These are phyloP conservation scores for Brachypodium distachyon DNA, from an alignment of 202 grass and related monocot species.

Conservation along the genomic window DNA sequence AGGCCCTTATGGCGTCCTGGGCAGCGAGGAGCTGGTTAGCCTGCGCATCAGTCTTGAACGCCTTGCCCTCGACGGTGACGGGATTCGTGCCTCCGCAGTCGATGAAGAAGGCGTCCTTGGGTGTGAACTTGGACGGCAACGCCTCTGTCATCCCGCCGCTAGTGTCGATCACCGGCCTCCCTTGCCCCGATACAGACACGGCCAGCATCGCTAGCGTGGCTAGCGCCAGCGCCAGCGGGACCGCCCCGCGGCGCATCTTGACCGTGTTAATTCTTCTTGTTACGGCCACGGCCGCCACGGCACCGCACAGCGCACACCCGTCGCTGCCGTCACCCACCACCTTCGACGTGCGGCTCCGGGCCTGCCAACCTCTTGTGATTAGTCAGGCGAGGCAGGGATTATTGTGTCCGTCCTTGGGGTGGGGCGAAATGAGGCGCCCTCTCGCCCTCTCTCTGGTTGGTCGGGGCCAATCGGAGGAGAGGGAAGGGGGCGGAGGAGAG, in stretches of 20 bases:
- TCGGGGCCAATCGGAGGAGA: conserved; percentile 7
- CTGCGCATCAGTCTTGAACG: conserved; percentile 73
- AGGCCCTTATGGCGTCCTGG: conserved; percentile 40
- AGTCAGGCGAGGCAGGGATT: background rate
- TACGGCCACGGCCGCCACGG: background rate
- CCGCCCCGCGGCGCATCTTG: conserved; percentile 17
- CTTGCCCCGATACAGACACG: background rate
- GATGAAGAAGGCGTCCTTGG: conserved; percentile 69
- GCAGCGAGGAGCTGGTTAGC: conserved; percentile 47
- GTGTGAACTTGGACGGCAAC: conserved; percentile 37
- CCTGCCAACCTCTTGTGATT: background rate
- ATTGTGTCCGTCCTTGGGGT: background rate
- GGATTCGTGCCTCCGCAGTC: conserved; percentile 51
- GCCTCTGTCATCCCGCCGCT: background rate
- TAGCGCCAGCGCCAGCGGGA: conserved; percentile 38
- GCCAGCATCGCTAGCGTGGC: conserved; percentile 27
- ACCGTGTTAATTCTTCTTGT: too few relatives aligned
- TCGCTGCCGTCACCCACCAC: background rate
- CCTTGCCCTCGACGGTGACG: conserved; percentile 34
- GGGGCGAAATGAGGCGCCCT: too few relatives aligned
- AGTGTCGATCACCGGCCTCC: background rate
- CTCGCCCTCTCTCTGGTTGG: conserved; percentile 14
- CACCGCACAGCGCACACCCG: background rate
- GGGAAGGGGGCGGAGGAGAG: background rate
- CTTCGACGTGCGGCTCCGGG: background rate